A percentile compares a stretch with the other conserved stretches of the same genome.
Evolutionary conservation across 2,329 filamentous ascomycete species (phyloP).

Genomic region (Fusarium pseudograminearum): DNA sequence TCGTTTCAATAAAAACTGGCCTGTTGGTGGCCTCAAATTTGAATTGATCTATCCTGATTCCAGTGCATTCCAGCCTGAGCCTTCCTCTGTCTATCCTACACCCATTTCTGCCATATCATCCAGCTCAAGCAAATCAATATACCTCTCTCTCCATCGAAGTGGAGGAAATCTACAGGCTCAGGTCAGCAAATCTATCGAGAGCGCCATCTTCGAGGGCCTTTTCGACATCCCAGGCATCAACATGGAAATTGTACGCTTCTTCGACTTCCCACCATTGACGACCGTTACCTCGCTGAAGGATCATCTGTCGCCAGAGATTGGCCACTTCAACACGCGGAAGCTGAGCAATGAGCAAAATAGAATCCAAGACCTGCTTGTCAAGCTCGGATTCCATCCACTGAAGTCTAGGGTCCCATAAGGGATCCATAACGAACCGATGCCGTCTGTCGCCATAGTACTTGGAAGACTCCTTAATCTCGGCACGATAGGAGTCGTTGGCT

Average conservation of each 20-base stretch:
- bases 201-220: background rate
- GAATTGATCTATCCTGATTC: too few relatives aligned
- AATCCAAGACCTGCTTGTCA: background rate
- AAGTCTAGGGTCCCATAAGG: constrained; percentile 16
- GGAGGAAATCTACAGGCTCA: background rate
- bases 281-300: background rate
- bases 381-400: constrained; percentile 14
- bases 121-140: fast-evolving
- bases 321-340: background rate
- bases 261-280: constrained; percentile 11
- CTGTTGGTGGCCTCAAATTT: background rate
- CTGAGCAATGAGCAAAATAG: background rate
- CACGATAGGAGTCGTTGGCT: background rate
- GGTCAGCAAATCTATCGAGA: background rate
- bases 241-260: constrained; percentile 6
- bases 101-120: background rate
- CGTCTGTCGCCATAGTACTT: background rate
- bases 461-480: background rate
- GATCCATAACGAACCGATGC: constrained; percentile 11
- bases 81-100: background rate
- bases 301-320: background rate
- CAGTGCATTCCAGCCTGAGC: too few relatives aligned
- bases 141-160: background rate
- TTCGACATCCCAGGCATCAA: background rate
- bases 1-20: background rate